These are phyloP conservation scores for Colletotrichum orbiculare DNA, from an alignment of 2,329 filamentous ascomycete species.

Conservation along the genomic window DNA sequence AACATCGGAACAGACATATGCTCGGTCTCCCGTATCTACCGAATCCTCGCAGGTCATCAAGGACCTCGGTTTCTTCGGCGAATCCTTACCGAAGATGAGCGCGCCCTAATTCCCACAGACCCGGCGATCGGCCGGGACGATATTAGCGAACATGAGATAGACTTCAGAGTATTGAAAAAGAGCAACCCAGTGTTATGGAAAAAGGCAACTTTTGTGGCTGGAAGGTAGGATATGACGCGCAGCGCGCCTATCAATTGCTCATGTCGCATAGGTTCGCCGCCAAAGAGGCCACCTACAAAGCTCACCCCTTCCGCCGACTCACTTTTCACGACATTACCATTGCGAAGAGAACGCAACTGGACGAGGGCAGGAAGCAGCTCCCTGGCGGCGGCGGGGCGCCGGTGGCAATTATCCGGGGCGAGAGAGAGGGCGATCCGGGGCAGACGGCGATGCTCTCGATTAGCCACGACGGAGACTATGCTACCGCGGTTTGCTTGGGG, in stretches of 20 bases:
- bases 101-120: slow-evolving; percentile 32
- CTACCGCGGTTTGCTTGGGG: slow-evolving; percentile 76
- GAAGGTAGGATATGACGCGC: slow-evolving; percentile 48
- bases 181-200: slow-evolving; percentile 46
- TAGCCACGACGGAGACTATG: slow-evolving; percentile 88
- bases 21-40: slow-evolving; percentile 71
- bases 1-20: slow-evolving; percentile 85
- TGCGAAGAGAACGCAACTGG: slow-evolving; percentile 33
- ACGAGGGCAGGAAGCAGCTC: slow-evolving; percentile 39
- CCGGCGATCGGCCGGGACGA: slow-evolving; percentile 27
- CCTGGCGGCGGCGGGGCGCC: slow-evolving; percentile 53
- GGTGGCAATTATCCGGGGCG: slow-evolving; percentile 54
- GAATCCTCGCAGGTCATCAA: slow-evolving; percentile 61
- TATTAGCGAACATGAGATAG: background rate
- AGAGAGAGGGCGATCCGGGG: slow-evolving; percentile 44
- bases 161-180: slow-evolving; percentile 21
- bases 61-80: slow-evolving; percentile 59
- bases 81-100: slow-evolving; percentile 58
- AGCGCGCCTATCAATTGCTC: background rate
- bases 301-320: slow-evolving; percentile 68
- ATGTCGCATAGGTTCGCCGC: slow-evolving; percentile 68
- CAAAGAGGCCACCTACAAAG: slow-evolving; percentile 81
- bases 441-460: slow-evolving; percentile 80
- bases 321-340: slow-evolving; percentile 72
- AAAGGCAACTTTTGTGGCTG: slow-evolving; percentile 55